Conservation (phyloP, 2,329 filamentous ascomycete species). For the Diplocarpon mali region DNA sequence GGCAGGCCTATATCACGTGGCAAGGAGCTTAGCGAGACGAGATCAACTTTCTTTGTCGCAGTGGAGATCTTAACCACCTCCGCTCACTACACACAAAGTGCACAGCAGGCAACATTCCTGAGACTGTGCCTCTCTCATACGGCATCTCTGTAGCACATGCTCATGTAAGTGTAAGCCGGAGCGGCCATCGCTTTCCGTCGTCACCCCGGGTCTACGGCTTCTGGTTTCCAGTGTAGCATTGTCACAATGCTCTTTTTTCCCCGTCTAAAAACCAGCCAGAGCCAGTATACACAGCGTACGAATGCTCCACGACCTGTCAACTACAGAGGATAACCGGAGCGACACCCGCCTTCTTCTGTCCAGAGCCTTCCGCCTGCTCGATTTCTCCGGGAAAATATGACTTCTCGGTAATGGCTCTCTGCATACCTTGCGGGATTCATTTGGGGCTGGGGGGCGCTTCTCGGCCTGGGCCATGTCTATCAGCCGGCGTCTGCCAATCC, state of each 20-base stretch:
- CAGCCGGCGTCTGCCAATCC: conserved; percentile 3
- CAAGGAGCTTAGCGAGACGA: too few species aligned
- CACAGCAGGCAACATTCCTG: too few species aligned
- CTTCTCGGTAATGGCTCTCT: conserved; percentile 6
- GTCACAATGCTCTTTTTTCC: neutral
- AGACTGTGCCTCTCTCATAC: too few species aligned
- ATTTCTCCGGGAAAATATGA: conserved; percentile 1
- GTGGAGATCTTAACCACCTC: too few species aligned
- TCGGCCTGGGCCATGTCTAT: neutral
- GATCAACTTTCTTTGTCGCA: too few species aligned
- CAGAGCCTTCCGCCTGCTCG: neutral
- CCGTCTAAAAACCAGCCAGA: neutral
- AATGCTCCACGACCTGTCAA: conserved; percentile 3
- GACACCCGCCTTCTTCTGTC: conserved; percentile 3
- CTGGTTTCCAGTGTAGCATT: neutral
- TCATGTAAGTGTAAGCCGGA: too few species aligned
- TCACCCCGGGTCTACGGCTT: neutral
- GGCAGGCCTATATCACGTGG: too few species aligned
- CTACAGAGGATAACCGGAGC: neutral
- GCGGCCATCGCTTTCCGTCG: too few species aligned
- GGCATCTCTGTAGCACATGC: neutral
- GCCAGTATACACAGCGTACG: neutral
- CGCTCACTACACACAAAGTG: too few species aligned
- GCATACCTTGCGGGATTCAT: conserved; percentile 4
- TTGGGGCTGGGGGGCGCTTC: too few species aligned